Evolutionary conservation across 805 yeast genomes (phyloP).

Genomic region (Wickerhamomyces bovis): DNA sequence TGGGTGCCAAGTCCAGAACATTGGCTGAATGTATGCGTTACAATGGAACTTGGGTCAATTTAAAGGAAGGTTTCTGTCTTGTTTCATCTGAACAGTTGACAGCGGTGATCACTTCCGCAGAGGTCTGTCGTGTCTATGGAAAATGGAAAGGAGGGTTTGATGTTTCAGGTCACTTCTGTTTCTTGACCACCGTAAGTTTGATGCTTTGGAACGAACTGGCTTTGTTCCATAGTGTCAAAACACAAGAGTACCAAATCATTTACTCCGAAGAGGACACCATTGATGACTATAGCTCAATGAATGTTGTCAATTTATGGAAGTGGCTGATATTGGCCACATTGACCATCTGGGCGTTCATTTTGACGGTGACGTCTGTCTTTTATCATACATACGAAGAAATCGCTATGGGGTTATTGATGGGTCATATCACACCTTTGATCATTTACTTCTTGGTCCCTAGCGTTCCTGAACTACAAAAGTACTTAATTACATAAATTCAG

Average conservation of each 20-base stretch:
- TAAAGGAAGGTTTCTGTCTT: slow-evolving; percentile 10
- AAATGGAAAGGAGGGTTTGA: slow-evolving; percentile 48
- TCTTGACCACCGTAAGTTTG: slow-evolving; percentile 37
- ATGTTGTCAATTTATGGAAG: slow-evolving; percentile 6
- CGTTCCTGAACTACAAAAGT: background rate
- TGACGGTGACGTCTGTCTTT: slow-evolving; percentile 71
- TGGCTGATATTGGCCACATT: slow-evolving; percentile 16
- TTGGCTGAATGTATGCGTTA: slow-evolving; percentile 9
- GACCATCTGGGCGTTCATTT: slow-evolving; percentile 47
- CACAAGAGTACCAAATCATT: background rate
- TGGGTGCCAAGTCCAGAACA: slow-evolving; percentile 2
- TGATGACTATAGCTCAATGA: slow-evolving; percentile 7
- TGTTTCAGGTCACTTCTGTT: slow-evolving; percentile 47
- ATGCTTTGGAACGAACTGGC: slow-evolving; percentile 33
- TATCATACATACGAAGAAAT: slow-evolving; percentile 81
- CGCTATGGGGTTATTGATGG: slow-evolving; percentile 59
- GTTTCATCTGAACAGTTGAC: slow-evolving; percentile 10
- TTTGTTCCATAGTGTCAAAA: slow-evolving; percentile 7
- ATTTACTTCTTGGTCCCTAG: slow-evolving; percentile 32
- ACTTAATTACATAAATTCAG: background rate
- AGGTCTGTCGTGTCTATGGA: slow-evolving; percentile 28
- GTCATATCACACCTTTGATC: slow-evolving; percentile 43
- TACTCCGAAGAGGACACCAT: background rate
- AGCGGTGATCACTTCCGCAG: slow-evolving; percentile 24
- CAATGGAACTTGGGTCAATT: slow-evolving; percentile 19